Evolutionary conservation across 306 rosid species (phyloP).

Genomic region (Abrus precatorius): DNA sequence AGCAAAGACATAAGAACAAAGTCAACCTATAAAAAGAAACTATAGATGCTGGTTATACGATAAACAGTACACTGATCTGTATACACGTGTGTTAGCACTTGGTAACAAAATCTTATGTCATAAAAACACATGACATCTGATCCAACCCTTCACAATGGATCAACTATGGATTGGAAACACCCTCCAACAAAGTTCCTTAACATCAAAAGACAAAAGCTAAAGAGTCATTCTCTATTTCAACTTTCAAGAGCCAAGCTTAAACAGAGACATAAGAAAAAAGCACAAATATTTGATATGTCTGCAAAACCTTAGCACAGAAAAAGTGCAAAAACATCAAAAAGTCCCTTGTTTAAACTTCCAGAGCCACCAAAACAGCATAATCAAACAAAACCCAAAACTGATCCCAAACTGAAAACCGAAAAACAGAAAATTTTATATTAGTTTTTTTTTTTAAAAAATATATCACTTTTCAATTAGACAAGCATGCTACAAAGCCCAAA

Average conservation of each 20-base stretch:
- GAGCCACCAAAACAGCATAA: slow-evolving; percentile 55
- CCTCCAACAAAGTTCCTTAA: background rate
- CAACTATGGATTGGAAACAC: background rate
- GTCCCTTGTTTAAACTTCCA: slow-evolving; percentile 46
- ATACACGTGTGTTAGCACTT: background rate
- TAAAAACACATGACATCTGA: slow-evolving; percentile 32
- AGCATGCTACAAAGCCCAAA: background rate
- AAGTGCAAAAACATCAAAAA: slow-evolving; percentile 22
- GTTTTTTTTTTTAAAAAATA: too few relatives aligned
- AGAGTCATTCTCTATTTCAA: background rate
- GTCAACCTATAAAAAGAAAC: slow-evolving; percentile 38
- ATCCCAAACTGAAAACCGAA: slow-evolving; percentile 10
- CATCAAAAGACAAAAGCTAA: background rate
- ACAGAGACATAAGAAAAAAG: background rate
- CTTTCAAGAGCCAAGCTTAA: background rate
- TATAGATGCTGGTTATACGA: background rate
- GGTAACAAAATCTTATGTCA: slow-evolving; percentile 29
- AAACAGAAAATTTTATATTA: background rate
- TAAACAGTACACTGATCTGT: slow-evolving; percentile 26
- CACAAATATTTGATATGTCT: background rate
- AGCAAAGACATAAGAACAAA: slow-evolving; percentile 31
- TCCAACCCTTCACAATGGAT: slow-evolving; percentile 32
- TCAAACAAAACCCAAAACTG: slow-evolving; percentile 19
- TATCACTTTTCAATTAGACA: background rate
- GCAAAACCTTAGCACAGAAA: slow-evolving; percentile 8